Conservation (phyloP, 495 filamentous ascomycete species). For the Neurospora discreta region DNA sequence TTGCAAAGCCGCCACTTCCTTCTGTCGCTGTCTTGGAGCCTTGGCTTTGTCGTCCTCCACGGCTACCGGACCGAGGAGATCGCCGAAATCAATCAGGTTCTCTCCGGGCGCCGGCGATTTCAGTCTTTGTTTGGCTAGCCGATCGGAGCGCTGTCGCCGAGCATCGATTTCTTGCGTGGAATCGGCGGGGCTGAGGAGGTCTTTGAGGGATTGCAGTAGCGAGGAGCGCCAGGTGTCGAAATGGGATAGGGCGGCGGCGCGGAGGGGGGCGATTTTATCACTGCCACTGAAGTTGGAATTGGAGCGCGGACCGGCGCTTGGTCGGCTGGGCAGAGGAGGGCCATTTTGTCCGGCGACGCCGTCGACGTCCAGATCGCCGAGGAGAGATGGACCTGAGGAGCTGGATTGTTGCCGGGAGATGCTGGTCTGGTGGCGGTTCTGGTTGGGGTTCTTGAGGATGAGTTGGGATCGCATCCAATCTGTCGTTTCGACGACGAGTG, state of each 20-base stretch:
- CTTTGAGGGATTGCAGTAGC: constrained; percentile 24
- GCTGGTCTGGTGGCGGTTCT: neutral
- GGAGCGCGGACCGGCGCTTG: constrained; percentile 5
- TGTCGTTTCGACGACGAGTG: constrained; percentile 26
- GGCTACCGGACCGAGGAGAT: constrained; percentile 1
- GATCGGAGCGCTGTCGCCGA: constrained; percentile 22
- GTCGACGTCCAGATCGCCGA: too few species aligned
- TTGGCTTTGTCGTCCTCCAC: neutral
- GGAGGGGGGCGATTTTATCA: constrained; percentile 15
- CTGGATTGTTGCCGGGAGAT: neutral
- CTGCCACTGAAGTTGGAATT: constrained; percentile 9
- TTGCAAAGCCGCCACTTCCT: constrained; percentile 24
- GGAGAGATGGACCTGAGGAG: too few species aligned
- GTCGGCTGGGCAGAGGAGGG: neutral
- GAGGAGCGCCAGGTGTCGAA: constrained; percentile 32
- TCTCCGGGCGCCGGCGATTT: constrained; percentile 10
- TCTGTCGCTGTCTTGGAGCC: neutral
- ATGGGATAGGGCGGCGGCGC: constrained; percentile 25
- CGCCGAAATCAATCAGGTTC: constrained; percentile 22
- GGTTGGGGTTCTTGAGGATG: constrained; percentile 11
- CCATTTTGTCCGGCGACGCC: neutral
- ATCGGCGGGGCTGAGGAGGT: constrained; percentile 24
- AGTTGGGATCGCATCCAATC: constrained; percentile 32
- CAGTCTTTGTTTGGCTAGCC: constrained; percentile 9
- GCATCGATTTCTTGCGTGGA: constrained; percentile 25